Base-by-base conservation (phyloP, 2,329 filamentous ascomycete species). In the Grosmannia serpens region DNA sequence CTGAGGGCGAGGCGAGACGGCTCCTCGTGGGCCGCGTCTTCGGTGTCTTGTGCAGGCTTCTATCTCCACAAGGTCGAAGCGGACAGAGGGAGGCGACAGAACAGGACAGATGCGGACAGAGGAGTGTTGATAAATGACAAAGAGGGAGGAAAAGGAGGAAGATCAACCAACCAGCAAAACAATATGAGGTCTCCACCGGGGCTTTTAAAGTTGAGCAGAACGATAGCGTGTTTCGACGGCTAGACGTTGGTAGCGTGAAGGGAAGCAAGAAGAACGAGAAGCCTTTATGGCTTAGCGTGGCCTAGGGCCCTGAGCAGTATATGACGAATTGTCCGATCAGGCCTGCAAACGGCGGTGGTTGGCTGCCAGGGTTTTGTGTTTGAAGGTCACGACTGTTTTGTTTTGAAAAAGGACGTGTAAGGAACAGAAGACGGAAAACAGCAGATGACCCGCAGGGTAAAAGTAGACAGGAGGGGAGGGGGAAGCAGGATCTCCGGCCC, bases 161-260 rank as follows among this genome's bases (percentile, higher is more conserved):
- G 33, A 35, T 22, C 27, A 53, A 53, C 17, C n/a, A 24, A 35
- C 17, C 13, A 35, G 13, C 6, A 53, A 33, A 22, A 53, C 7
- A 24, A 29, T 0, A 31, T 49, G 46, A 50, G 9, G 33, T 54
- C 52, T 10, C 52, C 52, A 54, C 52, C 26, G 33, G 3, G 15
- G 26, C 24, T 35, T 38, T 31, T 33, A 33, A 22, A 31, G 50
- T n/a, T 22, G 27, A 52, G 29, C 50, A 52, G 17, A 33, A 20
- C 49, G 50, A 26, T 53, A 53, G 51, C 51, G 51, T 53, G 51
- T 53, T 53, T 53, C n/a, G 51, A 41, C 52, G 52, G 33, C 24
- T 54, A 44, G 52, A 41, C 35, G 52, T 54, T 54, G 52, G 52
- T 54, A 54, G 52, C 52, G 31, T 20, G 13, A 54, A 26, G 35